Evolutionary conservation across 345 rosid genomes (phyloP).

Genomic region (Eucalyptus cloeziana): DNA sequence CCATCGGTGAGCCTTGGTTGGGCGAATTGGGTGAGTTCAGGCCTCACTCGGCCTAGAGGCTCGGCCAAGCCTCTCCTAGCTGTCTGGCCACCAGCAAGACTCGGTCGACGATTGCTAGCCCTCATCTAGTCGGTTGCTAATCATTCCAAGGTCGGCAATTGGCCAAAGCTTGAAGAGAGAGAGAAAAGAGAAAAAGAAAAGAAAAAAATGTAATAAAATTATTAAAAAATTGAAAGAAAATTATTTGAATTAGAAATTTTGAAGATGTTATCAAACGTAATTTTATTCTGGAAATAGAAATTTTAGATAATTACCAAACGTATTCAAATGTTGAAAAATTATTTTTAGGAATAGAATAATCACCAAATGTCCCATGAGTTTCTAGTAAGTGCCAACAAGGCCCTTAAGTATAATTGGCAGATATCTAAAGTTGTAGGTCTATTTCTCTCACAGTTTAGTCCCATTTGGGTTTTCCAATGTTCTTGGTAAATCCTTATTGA

Average conservation of each 20-base stretch:
- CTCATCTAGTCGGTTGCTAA: rapidly evolving
- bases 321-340: no score
- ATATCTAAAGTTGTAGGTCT: background rate
- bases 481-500: background rate
- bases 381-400: background rate
- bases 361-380: no score
- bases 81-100: rapidly evolving
- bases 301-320: rapidly evolving
- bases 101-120: rapidly evolving
- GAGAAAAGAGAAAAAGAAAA: rapidly evolving
- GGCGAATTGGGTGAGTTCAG: no score
- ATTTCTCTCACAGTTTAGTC: background rate
- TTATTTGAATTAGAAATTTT: no score
- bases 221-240: no score
- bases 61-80: no score
- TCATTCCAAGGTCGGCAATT: no score
- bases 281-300: rapidly evolving
- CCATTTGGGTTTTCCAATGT: background rate
- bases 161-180: no score
- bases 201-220: rapidly evolving
- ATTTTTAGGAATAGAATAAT: rapidly evolving
- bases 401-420: background rate
- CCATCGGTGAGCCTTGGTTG: no score
- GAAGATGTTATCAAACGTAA: rapidly evolving
- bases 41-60: no score